Conservation (phyloP, 1,139 yeast genomes). For the Yamadazyma diddensiae region DNA sequence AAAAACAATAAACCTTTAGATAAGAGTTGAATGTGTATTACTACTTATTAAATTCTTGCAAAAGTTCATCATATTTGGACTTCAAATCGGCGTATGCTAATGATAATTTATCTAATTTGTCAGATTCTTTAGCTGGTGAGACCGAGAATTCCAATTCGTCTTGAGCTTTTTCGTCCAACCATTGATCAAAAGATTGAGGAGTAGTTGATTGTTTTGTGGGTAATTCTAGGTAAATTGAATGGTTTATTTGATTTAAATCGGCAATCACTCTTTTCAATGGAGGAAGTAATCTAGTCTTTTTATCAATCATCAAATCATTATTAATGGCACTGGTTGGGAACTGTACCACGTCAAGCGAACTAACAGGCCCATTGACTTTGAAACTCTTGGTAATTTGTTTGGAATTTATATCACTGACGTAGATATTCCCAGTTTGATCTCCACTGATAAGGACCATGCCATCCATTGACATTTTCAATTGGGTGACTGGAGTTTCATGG, state of each 20-base stretch:
- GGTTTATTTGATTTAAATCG: slow-evolving; percentile 42
- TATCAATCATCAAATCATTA: slow-evolving; percentile 22
- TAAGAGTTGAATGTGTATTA: slow-evolving; percentile 31
- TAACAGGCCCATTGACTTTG: slow-evolving; percentile 46
- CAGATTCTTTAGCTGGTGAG: slow-evolving; percentile 9
- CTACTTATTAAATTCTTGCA: slow-evolving; percentile 43
- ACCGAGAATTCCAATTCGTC: slow-evolving; percentile 54
- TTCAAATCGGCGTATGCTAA: slow-evolving; percentile 59
- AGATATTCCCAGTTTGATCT: slow-evolving; percentile 65
- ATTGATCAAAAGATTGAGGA: slow-evolving; percentile 24
- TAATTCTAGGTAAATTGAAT: slow-evolving; percentile 50
- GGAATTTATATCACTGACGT: slow-evolving; percentile 70
- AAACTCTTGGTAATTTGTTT: slow-evolving; percentile 71
- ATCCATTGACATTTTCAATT: slow-evolving; percentile 65
- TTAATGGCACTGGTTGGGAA: slow-evolving; percentile 16
- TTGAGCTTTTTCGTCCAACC: slow-evolving; percentile 44
- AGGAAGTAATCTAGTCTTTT: slow-evolving; percentile 47
- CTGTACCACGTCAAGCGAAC: slow-evolving; percentile 22
- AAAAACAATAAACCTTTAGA: slow-evolving; percentile 57
- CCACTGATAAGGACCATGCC: slow-evolving; percentile 76
- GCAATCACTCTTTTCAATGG: slow-evolving; percentile 58
- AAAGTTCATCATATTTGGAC: slow-evolving; percentile 58
- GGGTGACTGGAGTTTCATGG: slow-evolving; percentile 51
- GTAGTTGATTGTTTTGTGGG: slow-evolving; percentile 3
- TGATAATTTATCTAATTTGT: slow-evolving; percentile 47